These are phyloP conservation scores for Acanthamoeba polyphaga DNA, from an alignment of 208 protist species.

Conservation along the genomic window DNA sequence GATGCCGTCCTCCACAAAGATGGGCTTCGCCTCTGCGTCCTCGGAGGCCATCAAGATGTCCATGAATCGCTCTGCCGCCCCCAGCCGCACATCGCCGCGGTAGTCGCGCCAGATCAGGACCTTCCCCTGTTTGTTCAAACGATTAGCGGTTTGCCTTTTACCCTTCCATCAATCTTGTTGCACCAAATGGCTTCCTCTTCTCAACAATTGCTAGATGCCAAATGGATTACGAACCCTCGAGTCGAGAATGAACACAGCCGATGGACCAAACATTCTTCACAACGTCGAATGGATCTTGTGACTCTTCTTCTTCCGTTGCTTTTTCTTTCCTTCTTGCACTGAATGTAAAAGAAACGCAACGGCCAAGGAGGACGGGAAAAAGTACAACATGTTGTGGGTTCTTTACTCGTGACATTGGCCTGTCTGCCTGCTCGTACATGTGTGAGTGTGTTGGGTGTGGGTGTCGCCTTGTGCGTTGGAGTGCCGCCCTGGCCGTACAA, in stretches of 20 bases:
- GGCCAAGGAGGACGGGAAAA: too few species aligned
- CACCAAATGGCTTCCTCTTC: too few species aligned
- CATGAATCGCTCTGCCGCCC: conserved; percentile 74
- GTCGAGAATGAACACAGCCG: conserved; percentile 10
- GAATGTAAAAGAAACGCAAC: too few species aligned
- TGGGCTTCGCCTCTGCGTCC: conserved; percentile 54
- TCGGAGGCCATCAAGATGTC: conserved; percentile 70
- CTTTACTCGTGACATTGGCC: too few species aligned
- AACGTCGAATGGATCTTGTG: too few species aligned
- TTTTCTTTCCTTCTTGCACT: too few species aligned
- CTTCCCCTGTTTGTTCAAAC: conserved; percentile 86
- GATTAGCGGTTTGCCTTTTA: not conserved
- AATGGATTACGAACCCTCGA: not conserved
- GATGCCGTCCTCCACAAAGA: conserved; percentile 75
- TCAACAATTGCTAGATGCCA: not conserved
- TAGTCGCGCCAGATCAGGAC: conserved; percentile 88
- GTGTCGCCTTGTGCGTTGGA: not conserved
- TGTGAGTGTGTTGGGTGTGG: too few species aligned
- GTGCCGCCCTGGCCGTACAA: conserved; percentile 13
- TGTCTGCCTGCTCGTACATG: too few species aligned
- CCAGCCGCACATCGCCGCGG: conserved; percentile 85
- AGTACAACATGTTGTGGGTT: too few species aligned
- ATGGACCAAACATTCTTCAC: conserved; percentile 1
- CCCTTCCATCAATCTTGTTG: too few species aligned
- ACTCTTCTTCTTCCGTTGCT: too few species aligned